Conservation (phyloP, 352 stramenopile genomes). For the Phytophthora meadii region DNA sequence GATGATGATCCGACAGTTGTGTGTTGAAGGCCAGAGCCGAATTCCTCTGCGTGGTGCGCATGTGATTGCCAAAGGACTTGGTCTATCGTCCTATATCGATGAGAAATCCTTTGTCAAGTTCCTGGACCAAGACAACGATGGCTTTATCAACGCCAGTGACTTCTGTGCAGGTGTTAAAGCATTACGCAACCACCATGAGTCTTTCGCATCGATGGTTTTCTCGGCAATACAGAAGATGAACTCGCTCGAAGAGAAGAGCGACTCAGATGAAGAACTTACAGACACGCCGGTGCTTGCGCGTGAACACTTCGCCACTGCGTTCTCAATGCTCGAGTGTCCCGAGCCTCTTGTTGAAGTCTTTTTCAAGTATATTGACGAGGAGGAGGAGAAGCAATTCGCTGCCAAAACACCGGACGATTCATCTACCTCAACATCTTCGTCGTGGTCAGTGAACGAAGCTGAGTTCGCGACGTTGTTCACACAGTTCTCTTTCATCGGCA, state of each 20-base stretch:
- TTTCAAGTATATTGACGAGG: constrained; percentile 59
- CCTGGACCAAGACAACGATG: constrained; percentile 71
- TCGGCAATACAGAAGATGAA: constrained; percentile 57
- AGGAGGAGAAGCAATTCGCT: constrained; percentile 34
- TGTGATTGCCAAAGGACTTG: constrained; percentile 59
- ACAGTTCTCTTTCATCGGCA: constrained; percentile 71
- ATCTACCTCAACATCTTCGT: constrained; percentile 1
- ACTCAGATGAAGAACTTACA: constrained; percentile 11
- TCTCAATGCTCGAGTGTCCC: constrained; percentile 67
- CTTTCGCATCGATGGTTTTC: constrained; percentile 76
- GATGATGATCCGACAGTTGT: constrained; percentile 73
- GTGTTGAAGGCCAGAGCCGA: constrained; percentile 48
- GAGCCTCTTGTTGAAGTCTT: constrained; percentile 65
- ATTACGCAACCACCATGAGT: constrained; percentile 58
- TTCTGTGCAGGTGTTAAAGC: constrained; percentile 72
- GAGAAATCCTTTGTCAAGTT: constrained; percentile 68
- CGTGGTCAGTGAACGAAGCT: constrained; percentile 48
- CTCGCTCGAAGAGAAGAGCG: constrained; percentile 33
- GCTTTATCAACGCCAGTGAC: constrained; percentile 77
- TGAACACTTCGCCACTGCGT: constrained; percentile 53
- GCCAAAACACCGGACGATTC: constrained; percentile 11
- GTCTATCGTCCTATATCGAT: constrained; percentile 72
- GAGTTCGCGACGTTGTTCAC: constrained; percentile 55
- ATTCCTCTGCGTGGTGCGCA: constrained; percentile 59
- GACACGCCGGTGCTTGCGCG: constrained; percentile 22